These are phyloP conservation scores for Daldinia caldariorum DNA, from an alignment of 495 filamentous ascomycete genomes.

Conservation along the genomic window DNA sequence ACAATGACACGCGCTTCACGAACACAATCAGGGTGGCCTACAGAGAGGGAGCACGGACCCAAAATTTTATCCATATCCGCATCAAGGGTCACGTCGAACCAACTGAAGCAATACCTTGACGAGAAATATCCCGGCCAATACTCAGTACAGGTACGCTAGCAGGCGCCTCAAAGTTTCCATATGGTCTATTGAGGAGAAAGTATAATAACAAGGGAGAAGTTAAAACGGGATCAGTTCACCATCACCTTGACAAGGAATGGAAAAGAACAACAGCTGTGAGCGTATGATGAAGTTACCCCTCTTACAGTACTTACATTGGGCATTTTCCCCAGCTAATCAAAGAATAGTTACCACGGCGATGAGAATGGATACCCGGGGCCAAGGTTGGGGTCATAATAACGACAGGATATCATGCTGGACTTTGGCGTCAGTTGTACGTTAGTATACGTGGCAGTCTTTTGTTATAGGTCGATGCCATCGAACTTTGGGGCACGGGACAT, in stretches of 20 bases:
- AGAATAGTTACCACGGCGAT: neutral
- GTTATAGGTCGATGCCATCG: neutral
- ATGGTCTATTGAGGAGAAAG: neutral
- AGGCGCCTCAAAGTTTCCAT: neutral
- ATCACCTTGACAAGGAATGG: neutral
- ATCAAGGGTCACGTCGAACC: neutral
- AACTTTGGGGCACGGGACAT: neutral
- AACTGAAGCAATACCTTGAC: neutral
- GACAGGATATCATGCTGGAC: neutral
- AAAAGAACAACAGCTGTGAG: neutral
- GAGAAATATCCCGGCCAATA: neutral
- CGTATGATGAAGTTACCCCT: neutral
- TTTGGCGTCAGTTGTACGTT: neutral
- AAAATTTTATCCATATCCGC: neutral
- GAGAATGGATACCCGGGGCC: neutral
- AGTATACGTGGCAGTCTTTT: neutral
- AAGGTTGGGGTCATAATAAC: neutral
- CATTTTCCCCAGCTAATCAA: neutral
- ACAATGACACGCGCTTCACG: no score
- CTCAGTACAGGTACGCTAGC: neutral
- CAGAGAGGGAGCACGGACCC: no score
- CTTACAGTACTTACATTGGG: neutral
- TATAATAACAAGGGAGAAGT: neutral
- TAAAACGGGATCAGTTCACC: neutral
- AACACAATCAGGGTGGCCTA: no score